Evolutionary conservation across 2,329 filamentous ascomycete genomes (phyloP), one percentile per base, ranked within the genome.

Genomic region (Fusarium duplospermum): DNA sequence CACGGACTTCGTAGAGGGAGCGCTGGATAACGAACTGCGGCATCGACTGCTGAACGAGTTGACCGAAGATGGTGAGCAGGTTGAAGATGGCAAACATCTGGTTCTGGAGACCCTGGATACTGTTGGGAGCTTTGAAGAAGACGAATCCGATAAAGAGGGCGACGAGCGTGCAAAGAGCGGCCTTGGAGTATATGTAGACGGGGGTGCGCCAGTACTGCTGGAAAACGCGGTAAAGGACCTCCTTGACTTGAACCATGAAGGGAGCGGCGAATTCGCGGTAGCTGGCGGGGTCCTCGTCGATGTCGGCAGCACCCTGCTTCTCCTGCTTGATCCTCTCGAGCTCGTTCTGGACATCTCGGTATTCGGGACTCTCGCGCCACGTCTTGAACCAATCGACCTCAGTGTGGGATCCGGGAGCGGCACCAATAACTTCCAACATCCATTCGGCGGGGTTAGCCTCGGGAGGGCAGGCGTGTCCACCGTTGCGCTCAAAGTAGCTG

Each of bases 141-240:
- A 93, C 92, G 81, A 95, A 94, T 33, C 94, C 94, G 77, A 96
- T 93, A 81, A 96, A 97, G 14, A 97, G 87, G 5, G 92, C 84
- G 36, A 89, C 84, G 18, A 91, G 83, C 27, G 89, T 84, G 80
- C 92, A 94, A 20, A 97, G 90, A 2, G 88, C 85, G 0, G 87
- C 81, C 86, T 97, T 97, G 78, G 93, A 92, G 85, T 96, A 97
- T 82, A 98, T 95, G 85, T 97, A 97, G 6, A 91, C 89, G 0
- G 95, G 95, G 0, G 92, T 95, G 69, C 95, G 93, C 94, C 95
- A 97, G 88, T 96, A 97, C 82, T 97, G 94, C 80, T 95, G 90
- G 86, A 96, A 96, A 29, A 96, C 93, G 78, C 95, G 94, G 74
- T 88, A 81, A 20, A 90, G 88, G 66, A 94, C 93, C 79, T 92